Base-by-base conservation (phyloP, 2,329 filamentous ascomycete species). In the Apiospora rasikravindrae region DNA sequence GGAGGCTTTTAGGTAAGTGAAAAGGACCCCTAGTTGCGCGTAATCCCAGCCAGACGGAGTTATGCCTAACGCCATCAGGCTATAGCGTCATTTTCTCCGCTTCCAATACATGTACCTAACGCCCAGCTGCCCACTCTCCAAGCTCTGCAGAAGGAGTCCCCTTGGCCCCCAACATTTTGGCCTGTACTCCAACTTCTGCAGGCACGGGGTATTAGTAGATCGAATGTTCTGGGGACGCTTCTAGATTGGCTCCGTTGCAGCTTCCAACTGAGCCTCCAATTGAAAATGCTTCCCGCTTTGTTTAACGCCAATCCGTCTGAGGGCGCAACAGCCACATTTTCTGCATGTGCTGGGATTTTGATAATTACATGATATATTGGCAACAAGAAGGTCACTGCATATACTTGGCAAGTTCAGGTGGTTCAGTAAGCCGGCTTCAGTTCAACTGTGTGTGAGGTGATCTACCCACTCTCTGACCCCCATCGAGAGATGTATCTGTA, bases 151-250 rank as follows among this genome's bases (percentile, higher is more conserved):
- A 61, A 37, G 33, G 57, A 40, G 33, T 10, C 19, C 29, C 53
- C 29, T 37, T 61, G 16, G 29, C 53, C 53, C 57, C 57, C 57
- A 40, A n/a, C 57, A 40, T 64, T 61, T 64, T n/a, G 33, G 19
- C 57, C 57, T 64, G 57, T 13, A 64, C 57, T 64, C 57, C 57
- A 64, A 64, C 57, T 64, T 64, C 57, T 64, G 57, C 57, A 64
- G 57, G 57, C 33, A 37, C 33, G 33, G 33, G 33, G 33, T 37
- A 37, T 5, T 5, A 33, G 29, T 40, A 40, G 19, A 64, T 64
- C 29, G 33, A 64, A 40, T 40, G 19, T 64, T 64, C 57, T 37
- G 57, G 8, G 57, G 29, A 40, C 24, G 57, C 33, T 64, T 64
- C 57, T 64, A 64, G 33, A 64, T 64, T 40, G 19, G 10, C 11